phyloP scores from a whole-genome alignment of 176 grass and related monocot genomes.

The Musa acuminata region DNA sequence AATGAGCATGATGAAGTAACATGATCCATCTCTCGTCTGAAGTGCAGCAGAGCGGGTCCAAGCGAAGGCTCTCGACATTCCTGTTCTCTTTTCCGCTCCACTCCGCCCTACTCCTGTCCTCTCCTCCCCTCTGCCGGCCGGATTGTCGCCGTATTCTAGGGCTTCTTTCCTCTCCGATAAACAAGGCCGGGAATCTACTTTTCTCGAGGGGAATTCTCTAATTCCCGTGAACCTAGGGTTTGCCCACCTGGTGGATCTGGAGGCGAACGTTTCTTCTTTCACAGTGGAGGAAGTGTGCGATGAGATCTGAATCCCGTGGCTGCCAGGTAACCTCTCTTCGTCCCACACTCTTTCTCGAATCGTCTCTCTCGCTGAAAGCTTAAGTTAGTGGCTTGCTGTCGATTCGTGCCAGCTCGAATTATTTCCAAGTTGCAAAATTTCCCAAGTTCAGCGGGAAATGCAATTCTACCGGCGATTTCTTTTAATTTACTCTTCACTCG shows the following conservation, averaged over 20 bases:
- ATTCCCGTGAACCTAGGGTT: neutral
- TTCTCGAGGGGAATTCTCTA: neutral
- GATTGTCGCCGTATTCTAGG: neutral
- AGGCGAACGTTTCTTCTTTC: neutral
- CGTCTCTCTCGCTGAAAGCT: neutral
- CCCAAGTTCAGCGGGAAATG: no score
- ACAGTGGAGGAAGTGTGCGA: no score
- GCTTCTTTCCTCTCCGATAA: neutral
- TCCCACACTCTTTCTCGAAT: neutral
- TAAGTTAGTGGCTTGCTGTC: neutral
- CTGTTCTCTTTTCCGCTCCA: no score
- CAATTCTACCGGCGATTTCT: no score
- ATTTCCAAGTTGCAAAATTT: no score
- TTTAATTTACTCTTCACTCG: no score
- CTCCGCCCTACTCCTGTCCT: no score
- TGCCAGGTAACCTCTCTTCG: neutral
- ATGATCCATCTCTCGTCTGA: no score
- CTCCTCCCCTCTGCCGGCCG: neutral
- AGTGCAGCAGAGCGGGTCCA: no score
- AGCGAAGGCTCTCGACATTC: no score
- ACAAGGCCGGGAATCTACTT: neutral
- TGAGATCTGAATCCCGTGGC: neutral
- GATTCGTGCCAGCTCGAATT: neutral
- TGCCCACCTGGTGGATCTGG: neutral
- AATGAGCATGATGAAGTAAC: no score